Evolutionary conservation across 371 early-diverging fungal species (phyloP).

Genomic region (Rhizopus arrhizus): DNA sequence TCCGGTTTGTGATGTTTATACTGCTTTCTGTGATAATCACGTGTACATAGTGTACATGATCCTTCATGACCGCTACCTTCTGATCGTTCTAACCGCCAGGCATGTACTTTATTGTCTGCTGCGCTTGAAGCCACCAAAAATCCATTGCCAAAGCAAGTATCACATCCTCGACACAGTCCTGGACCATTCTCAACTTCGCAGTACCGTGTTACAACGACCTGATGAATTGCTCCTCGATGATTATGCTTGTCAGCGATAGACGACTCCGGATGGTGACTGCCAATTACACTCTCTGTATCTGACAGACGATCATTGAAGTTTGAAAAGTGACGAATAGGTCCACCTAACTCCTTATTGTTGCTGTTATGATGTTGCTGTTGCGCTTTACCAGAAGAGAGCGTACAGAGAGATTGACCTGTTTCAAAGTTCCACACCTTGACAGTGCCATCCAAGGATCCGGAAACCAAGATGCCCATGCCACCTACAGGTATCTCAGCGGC

Average conservation of each 20-base stretch:
- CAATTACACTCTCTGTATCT: background rate
- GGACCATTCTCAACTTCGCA: conserved; percentile 37
- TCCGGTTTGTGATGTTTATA: conserved; percentile 27
- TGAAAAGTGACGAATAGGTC: conserved; percentile 24
- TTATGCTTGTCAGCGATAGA: conserved; percentile 14
- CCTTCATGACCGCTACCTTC: conserved; percentile 15
- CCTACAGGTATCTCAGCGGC: conserved; percentile 34
- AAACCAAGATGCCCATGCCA: conserved; percentile 56
- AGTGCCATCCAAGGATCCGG: conserved; percentile 81
- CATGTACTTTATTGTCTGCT: conserved; percentile 30
- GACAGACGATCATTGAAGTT: conserved; percentile 3
- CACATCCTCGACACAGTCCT: conserved; percentile 29
- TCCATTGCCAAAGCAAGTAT: conserved; percentile 40
- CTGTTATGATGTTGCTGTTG: background rate
- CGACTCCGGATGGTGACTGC: background rate
- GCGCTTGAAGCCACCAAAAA: conserved; percentile 39
- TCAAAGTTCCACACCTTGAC: conserved; percentile 92
- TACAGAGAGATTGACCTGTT: conserved; percentile 58
- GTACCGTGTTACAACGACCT: conserved; percentile 33
- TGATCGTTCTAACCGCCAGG: conserved; percentile 33
- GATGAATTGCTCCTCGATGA: conserved; percentile 30
- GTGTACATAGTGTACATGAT: conserved; percentile 19
- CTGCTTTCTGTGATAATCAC: conserved; percentile 37
- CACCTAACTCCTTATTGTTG: conserved; percentile 11
- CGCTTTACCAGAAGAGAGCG: conserved; percentile 32